Evolutionary conservation across 495 filamentous ascomycete species (phyloP).

Genomic region (Aspergillus sclerotiicarbonarius): DNA sequence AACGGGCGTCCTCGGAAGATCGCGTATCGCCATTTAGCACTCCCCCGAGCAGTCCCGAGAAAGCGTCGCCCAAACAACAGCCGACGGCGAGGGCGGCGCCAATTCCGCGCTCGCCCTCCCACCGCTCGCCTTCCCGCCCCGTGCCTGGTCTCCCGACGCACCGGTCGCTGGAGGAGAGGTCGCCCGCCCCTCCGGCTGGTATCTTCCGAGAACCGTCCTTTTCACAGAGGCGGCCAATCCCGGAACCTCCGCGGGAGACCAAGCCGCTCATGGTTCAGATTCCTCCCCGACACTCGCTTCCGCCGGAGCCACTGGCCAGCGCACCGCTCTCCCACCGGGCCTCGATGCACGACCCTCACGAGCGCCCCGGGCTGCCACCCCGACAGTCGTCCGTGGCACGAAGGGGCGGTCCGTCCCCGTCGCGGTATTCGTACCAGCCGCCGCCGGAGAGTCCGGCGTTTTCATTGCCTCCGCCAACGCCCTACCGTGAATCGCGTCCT

Average conservation of each 20-base stretch:
- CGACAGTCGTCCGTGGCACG: constrained; percentile 35
- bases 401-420: constrained; percentile 29
- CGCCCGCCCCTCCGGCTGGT: constrained; percentile 17
- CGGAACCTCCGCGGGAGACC: constrained; percentile 28
- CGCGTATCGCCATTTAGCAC: constrained; percentile 84
- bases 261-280: constrained; percentile 40
- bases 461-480: constrained; percentile 19
- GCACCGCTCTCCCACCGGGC: constrained; percentile 27
- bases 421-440: constrained; percentile 25
- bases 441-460: constrained; percentile 16
- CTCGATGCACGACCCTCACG: constrained; percentile 38
- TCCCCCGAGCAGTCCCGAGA: constrained; percentile 76
- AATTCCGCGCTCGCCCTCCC: constrained; percentile 15
- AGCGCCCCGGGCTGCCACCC: constrained; percentile 61
- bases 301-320: constrained; percentile 21
- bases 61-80: constrained; percentile 31
- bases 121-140: constrained; percentile 13
- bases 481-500: constrained; percentile 13
- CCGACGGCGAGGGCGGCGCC: constrained; percentile 13
- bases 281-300: constrained; percentile 23
- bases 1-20: constrained; percentile 42
- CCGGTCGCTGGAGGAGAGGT: constrained; percentile 31
- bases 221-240: constrained; percentile 23
- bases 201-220: constrained; percentile 30
- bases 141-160: constrained; percentile 23